Evolutionary conservation across 1,284 basidiomycete genomes (phyloP), one percentile per base, ranked within the genome.

Genomic region (Boletus calvinii): DNA sequence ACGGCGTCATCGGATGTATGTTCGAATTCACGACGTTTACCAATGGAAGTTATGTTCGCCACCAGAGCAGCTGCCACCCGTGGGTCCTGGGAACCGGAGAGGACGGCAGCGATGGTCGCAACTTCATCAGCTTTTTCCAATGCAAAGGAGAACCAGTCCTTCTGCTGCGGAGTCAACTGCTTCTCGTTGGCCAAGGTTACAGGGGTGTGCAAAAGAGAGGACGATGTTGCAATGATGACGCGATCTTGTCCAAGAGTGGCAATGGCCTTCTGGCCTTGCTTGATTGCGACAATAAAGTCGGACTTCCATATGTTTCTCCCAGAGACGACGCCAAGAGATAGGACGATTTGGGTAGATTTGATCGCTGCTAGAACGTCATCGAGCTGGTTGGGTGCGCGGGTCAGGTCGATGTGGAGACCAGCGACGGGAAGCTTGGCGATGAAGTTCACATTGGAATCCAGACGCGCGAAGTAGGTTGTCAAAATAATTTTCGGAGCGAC

Each of bases 261-360:
- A 64, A 95, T 76, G 49, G 94, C 95, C 74, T 90, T 92, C 78
- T 96, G 85, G 55, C 84, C 93, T 48, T 85, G 76, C 68, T 88
- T 85, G 76, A 96, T 81, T 55, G 92, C 89, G 48, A 84, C 87
- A 62, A 80, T 77, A 67, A 99, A 87, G 77, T 99, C 96, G 59
- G 87, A 92, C 86, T 99, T 99, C 97, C 97, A 99, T 78, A 99
- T 94, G 82, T 99, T 99, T 71, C 97, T 94, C 58, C 97, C 97
- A 39, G 97, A 99, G 60, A 99, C 92, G 59, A 99, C 74, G 77
- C 97, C 97, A 60, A 99, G 88, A 53, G 97, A 99, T 54, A 99
- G 81, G 58, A 87, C 72, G 61, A 95, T 83, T 70, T 77, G 77
- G 61, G 91, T 94, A 57, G 80, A 68, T 80, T 94, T 95, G 72